phyloP scores from a whole-genome alignment of 2,329 filamentous ascomycete genomes.

The Leptographium flavum region DNA sequence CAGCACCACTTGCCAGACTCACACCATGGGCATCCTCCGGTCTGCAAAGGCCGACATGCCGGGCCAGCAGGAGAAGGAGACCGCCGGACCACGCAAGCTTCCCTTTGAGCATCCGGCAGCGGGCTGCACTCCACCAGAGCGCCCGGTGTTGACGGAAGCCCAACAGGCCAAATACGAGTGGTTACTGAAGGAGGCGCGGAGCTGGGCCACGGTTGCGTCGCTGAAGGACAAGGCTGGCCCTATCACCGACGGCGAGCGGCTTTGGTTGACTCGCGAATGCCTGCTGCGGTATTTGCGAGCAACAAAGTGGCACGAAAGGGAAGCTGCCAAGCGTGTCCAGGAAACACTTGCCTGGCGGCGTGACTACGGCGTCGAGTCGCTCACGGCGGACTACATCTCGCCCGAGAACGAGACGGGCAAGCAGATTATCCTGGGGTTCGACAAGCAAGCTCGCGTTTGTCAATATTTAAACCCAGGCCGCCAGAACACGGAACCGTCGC shows the following conservation, averaged over 20 bases:
- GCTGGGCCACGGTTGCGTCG: conserved; percentile 57
- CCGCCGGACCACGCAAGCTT: conserved; percentile 12
- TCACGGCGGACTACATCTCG: conserved; percentile 77
- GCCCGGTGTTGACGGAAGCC: conserved; percentile 52
- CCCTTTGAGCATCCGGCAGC: conserved; percentile 46
- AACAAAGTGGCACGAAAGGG: conserved; percentile 71
- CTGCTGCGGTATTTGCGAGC: conserved; percentile 85
- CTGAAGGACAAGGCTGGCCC: conserved; percentile 42
- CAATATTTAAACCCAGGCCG: conserved; percentile 79
- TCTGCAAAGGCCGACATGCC: not conserved
- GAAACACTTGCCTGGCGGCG: conserved; percentile 77
- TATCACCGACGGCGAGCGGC: conserved; percentile 63
- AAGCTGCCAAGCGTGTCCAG: conserved; percentile 66
- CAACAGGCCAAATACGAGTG: conserved; percentile 71
- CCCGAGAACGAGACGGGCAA: conserved; percentile 95
- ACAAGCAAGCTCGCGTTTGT: conserved; percentile 73
- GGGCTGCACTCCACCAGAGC: conserved; percentile 39
- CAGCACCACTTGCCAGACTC: not conserved
- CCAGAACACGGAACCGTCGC: conserved; percentile 81
- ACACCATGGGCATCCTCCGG: conserved; percentile 2
- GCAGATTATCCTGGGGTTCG: conserved; percentile 78
- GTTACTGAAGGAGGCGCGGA: conserved; percentile 54
- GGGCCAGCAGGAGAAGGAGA: conserved; percentile 10
- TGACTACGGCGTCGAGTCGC: conserved; percentile 70
- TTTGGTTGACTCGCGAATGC: conserved; percentile 88